These are phyloP conservation scores for Colletotrichum tropicicola DNA, from an alignment of 2,329 filamentous ascomycete genomes.

Conservation along the genomic window DNA sequence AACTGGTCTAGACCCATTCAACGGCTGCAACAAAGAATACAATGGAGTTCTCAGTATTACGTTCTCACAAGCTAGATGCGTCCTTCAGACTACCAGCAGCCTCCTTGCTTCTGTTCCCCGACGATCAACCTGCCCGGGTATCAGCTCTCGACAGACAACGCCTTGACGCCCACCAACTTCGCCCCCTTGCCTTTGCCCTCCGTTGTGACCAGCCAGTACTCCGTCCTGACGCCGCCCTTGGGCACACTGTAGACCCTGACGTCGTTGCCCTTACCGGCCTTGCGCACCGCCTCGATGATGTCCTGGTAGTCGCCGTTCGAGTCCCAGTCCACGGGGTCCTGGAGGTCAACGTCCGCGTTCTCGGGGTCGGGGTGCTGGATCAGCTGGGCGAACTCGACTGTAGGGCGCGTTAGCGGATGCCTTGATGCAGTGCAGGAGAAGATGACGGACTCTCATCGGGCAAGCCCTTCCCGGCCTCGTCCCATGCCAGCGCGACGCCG, in stretches of 20 bases:
- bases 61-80: too few relatives aligned
- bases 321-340: conserved; percentile 79
- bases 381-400: conserved; percentile 70
- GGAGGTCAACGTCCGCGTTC: conserved; percentile 68
- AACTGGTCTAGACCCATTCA: neutral
- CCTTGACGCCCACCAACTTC: conserved; percentile 80
- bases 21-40: too few relatives aligned
- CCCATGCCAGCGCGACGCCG: conserved; percentile 74
- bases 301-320: conserved; percentile 73
- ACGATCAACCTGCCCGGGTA: neutral
- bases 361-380: conserved; percentile 66
- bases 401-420: neutral
- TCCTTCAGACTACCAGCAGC: too few relatives aligned
- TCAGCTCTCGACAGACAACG: conserved; percentile 77
- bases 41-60: too few relatives aligned
- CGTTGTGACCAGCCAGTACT: conserved; percentile 83
- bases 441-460: conserved; percentile 67
- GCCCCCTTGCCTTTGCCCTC: conserved; percentile 63
- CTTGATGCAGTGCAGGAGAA: neutral
- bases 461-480: conserved; percentile 58
- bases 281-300: conserved; percentile 74
- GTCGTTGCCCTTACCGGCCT: conserved; percentile 70
- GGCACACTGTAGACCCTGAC: conserved; percentile 79
- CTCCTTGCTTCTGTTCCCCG: too few relatives aligned
- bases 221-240: conserved; percentile 68